These are phyloP conservation scores for Nothophytophthora sp. DNA, from an alignment of 352 stramenopile species.

Conservation along the genomic window DNA sequence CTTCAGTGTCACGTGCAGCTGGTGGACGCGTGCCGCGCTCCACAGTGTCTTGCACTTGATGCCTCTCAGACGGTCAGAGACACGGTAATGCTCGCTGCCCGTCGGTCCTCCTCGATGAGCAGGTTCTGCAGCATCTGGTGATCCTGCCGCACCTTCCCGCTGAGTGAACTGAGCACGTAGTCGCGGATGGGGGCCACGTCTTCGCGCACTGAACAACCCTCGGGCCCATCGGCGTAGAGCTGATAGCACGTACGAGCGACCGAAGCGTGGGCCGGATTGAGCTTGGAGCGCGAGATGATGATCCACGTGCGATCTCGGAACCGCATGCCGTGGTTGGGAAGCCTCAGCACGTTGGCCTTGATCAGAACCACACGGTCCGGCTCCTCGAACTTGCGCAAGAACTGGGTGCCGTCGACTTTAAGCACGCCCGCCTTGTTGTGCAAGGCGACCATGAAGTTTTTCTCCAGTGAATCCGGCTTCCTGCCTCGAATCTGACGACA, in stretches of 20 bases:
- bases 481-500: constrained; percentile 27
- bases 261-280: constrained; percentile 20
- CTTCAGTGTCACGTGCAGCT: too few species aligned
- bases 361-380: constrained; percentile 29
- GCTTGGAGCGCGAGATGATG: constrained; percentile 31
- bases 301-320: constrained; percentile 35
- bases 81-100: constrained; percentile 16
- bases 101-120: constrained; percentile 30
- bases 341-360: constrained; percentile 26
- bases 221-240: constrained; percentile 27
- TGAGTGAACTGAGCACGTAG: constrained; percentile 32
- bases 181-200: constrained; percentile 19
- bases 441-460: constrained; percentile 36
- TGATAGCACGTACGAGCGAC: constrained; percentile 34
- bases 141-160: constrained; percentile 26
- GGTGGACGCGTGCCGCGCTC: too few species aligned
- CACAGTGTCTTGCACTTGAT: too few species aligned
- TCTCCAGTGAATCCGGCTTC: constrained; percentile 32
- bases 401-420: constrained; percentile 30
- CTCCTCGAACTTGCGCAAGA: constrained; percentile 37
- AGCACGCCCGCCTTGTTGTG: constrained; percentile 27
- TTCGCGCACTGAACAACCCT: constrained; percentile 13
- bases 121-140: constrained; percentile 34
- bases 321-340: constrained; percentile 26
- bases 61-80: not conserved